phyloP scores from a whole-genome alignment of 2,329 filamentous ascomycete species.

The Pseudogymnoascus sp. region DNA sequence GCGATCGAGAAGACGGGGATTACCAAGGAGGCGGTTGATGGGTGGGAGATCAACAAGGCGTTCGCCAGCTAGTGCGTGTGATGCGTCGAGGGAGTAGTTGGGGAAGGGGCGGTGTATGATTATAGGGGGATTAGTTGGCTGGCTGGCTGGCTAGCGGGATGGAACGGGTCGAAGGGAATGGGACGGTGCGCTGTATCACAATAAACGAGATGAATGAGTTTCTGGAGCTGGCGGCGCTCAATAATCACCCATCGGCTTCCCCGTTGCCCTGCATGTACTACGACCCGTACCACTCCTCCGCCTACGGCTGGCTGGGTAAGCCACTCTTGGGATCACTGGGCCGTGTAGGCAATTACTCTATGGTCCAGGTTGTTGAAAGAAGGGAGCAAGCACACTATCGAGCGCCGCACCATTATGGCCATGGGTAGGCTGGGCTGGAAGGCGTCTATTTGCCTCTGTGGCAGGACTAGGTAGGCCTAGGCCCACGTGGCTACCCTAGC shows the following conservation, averaged over 20 bases:
- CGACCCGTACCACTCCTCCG: neutral
- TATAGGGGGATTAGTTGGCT: neutral
- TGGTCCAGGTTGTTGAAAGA: neutral
- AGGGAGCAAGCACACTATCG: neutral
- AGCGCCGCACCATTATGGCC: neutral
- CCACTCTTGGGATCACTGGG: neutral
- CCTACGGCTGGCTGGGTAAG: neutral
- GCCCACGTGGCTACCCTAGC: neutral
- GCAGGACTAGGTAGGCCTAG: neutral
- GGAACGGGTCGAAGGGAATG: neutral
- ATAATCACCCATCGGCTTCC: neutral
- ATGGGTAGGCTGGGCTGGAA: neutral
- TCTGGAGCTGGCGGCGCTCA: neutral
- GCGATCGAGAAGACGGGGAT: slow-evolving; percentile 84
- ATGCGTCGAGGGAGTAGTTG: slow-evolving; percentile 42
- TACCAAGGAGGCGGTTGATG: slow-evolving; percentile 83
- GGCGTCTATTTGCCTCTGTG: neutral
- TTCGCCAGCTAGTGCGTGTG: slow-evolving; percentile 93
- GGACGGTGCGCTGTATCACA: neutral
- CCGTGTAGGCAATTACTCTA: neutral
- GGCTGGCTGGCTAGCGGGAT: neutral
- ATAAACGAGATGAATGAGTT: neutral
- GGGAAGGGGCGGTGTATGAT: too few species aligned
- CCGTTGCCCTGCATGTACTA: neutral
- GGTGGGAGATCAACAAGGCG: slow-evolving; percentile 98